These are phyloP conservation scores for Triticum dicoccoides DNA, from an alignment of 176 grass and related monocot genomes.

Conservation along the genomic window DNA sequence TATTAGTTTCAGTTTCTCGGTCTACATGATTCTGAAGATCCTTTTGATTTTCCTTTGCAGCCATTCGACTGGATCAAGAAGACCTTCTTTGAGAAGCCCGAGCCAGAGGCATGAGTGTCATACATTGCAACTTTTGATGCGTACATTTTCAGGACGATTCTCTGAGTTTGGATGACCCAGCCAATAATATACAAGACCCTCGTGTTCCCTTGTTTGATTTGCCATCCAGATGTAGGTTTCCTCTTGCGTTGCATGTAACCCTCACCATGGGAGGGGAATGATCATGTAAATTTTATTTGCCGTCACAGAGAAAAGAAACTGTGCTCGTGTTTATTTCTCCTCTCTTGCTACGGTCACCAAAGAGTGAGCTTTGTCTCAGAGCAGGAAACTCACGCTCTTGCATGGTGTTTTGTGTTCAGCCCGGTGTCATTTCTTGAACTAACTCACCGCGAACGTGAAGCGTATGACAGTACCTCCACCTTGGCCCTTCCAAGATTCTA, in stretches of 20 bases:
- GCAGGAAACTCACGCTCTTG: too few species aligned
- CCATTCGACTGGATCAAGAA: slow-evolving; percentile 87
- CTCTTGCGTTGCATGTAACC: slow-evolving; percentile 34
- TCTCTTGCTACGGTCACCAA: not conserved
- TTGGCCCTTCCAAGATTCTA: too few species aligned
- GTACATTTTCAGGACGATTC: slow-evolving; percentile 36
- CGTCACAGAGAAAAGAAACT: slow-evolving; percentile 17
- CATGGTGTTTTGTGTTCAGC: not conserved
- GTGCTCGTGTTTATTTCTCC: not conserved
- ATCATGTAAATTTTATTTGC: slow-evolving; percentile 12
- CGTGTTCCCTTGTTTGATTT: slow-evolving; percentile 35
- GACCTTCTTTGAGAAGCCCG: slow-evolving; percentile 69
- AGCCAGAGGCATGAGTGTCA: slow-evolving; percentile 55
- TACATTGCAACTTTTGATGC: slow-evolving; percentile 26
- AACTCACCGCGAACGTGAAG: not conserved
- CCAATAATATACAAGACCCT: slow-evolving; percentile 50
- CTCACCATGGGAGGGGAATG: slow-evolving; percentile 12
- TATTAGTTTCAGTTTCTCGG: not conserved
- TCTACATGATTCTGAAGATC: not conserved
- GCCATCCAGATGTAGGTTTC: slow-evolving; percentile 40
- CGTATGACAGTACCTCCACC: not conserved
- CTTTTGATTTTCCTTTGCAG: slow-evolving; percentile 32
- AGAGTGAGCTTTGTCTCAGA: not conserved
- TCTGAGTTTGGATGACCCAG: slow-evolving; percentile 18
- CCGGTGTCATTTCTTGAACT: not conserved